Base-by-base conservation (phyloP, 306 rosid genomes). In the Cicer chorassanicum region DNA sequence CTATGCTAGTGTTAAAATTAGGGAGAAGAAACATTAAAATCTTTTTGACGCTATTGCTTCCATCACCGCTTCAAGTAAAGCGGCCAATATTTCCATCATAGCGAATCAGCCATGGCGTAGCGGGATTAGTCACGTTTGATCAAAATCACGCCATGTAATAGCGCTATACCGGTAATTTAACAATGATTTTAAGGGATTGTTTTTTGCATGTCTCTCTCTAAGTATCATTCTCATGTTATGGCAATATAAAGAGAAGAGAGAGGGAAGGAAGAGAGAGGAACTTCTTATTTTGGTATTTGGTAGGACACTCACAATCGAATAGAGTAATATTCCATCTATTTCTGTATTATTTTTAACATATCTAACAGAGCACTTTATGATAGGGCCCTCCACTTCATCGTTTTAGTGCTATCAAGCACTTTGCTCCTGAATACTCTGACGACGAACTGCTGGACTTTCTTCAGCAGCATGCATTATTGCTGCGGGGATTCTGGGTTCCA, bases 401-500 rank as follows among this genome's bases (percentile, higher is more conserved):
- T 60, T 92, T 86, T 77, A 84, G 84, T 77, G 92, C 78, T 75
- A 82, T 92, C 75, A 88, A 86, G 87, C 92, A 94, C 86, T 85
- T 77, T 82, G 97, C 89, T 80, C 88, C 88, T 56, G 96, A 88
- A 53, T 83, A 74, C 79, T 83, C 86, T 4, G 82, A 68, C 10
- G 88, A 89, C 61, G 84, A 89, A 66, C 78, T 92, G 53, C 48
- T 92, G 61, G 82, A 60, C 76, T 85, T 80, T 68, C 92, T 94
- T 81, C 92, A 86, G 84, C 67, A 66, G 59, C 82, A 89, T 57
- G 96, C 95, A 66, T 16, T 73, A 21, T 82, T 86, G 54, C 65
- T 90, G 53, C 88, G 86, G 75, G 99, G 94, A 76, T 89, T 86
- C 29, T 94, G 99, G 99, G 81, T 85, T 82, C 88, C 90, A 59